Evolutionary conservation across 1,284 basidiomycete species (phyloP).

Genomic region (Marasmius fiardii): DNA sequence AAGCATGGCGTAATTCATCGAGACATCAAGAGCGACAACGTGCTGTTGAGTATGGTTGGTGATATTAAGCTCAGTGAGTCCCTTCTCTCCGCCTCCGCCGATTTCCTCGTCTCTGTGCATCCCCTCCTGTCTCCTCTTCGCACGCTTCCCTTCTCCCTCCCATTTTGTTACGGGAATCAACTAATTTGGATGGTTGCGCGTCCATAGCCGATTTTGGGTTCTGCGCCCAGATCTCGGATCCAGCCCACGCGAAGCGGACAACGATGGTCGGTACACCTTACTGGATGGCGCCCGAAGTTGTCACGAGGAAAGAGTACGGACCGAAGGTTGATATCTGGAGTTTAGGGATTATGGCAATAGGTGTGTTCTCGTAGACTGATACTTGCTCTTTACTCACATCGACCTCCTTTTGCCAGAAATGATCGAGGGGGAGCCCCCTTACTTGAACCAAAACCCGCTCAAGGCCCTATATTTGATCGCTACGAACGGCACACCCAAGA

Average conservation of each 20-base stretch:
- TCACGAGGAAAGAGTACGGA: constrained; percentile 97
- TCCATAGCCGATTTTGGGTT: constrained; percentile 93
- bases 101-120: constrained; percentile 21
- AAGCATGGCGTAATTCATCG: constrained; percentile 95
- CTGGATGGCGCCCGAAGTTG: constrained; percentile 99
- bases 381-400: constrained; percentile 8
- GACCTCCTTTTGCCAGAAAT: constrained; percentile 65
- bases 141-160: neutral
- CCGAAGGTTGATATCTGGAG: constrained; percentile 99
- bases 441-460: constrained; percentile 95
- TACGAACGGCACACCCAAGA: constrained; percentile 96
- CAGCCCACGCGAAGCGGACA: constrained; percentile 87
- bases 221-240: constrained; percentile 95
- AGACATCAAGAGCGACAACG: constrained; percentile 98
- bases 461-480: constrained; percentile 96
- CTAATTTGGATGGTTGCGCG: neutral
- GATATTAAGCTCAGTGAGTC: constrained; percentile 96
- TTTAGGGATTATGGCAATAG: constrained; percentile 98
- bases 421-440: constrained; percentile 99
- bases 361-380: constrained; percentile 36
- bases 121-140: too few relatives aligned
- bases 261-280: constrained; percentile 99
- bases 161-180: neutral
- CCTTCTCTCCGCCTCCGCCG: neutral
- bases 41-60: constrained; percentile 87